These are phyloP conservation scores for Stachybotrys chlorohalonatus DNA, from an alignment of 2,329 filamentous ascomycete genomes.

Conservation along the genomic window DNA sequence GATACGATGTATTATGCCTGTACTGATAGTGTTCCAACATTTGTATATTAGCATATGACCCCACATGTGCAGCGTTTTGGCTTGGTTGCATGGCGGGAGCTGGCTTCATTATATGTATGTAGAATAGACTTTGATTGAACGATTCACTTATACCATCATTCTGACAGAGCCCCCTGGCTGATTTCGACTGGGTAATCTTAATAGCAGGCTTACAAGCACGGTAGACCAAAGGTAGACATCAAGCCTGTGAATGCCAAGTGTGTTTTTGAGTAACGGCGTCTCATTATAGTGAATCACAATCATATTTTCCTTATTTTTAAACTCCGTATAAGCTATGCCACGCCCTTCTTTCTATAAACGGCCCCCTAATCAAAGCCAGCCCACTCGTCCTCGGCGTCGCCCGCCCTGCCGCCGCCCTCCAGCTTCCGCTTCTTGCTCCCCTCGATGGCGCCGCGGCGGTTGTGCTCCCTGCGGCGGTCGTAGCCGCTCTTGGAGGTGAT, in stretches of 20 bases:
- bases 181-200: too few species aligned
- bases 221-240: too few species aligned
- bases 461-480: constrained; percentile 61
- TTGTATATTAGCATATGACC: background rate
- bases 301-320: too few species aligned
- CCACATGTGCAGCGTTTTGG: background rate
- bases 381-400: constrained; percentile 31
- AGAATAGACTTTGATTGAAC: background rate
- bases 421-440: constrained; percentile 48
- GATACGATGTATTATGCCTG: background rate
- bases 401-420: constrained; percentile 14
- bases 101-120: background rate
- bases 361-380: constrained; percentile 19
- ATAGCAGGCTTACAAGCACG: too few species aligned
- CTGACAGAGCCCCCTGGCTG: too few species aligned
- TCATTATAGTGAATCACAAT: too few species aligned
- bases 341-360: too few species aligned
- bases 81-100: background rate
- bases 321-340: too few species aligned
- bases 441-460: constrained; percentile 52
- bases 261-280: too few species aligned
- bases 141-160: too few species aligned
- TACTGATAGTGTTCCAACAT: background rate
- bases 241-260: too few species aligned
- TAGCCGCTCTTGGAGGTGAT: constrained; percentile 81